Percentiles rank a stretch among this genome's conserved stretches.
These are phyloP conservation scores for Ailanthus altissimus DNA, from an alignment of 345 rosid species.

Conservation along the genomic window DNA sequence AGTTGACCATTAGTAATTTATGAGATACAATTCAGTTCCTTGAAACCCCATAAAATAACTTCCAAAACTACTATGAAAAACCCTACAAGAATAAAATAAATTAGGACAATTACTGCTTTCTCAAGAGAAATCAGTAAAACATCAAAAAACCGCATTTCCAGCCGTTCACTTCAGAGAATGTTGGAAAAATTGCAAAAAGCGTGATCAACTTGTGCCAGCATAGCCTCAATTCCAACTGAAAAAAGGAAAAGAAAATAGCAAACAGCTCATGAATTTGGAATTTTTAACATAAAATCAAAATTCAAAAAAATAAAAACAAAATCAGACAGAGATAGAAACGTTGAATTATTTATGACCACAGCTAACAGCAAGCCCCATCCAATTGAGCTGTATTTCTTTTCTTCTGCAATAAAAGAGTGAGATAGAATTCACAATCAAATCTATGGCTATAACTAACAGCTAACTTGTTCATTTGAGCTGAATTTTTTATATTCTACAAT, in stretches of 20 bases:
- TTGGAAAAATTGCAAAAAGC: not conserved
- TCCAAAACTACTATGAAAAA: not conserved
- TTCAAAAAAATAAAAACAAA: not conserved
- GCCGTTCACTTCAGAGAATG: slow-evolving; percentile 25
- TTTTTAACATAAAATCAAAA: not conserved
- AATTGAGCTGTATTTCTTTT: not conserved
- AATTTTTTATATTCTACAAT: not conserved
- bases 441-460: not conserved
- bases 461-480: not conserved
- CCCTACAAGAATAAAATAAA: slow-evolving; percentile 2
- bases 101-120: slow-evolving; percentile 58
- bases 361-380: not conserved
- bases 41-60: not conserved
- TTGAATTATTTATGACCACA: not conserved
- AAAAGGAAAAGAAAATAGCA: not conserved
- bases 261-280: not conserved
- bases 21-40: not conserved
- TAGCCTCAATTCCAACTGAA: slow-evolving; percentile 18
- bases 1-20: not conserved
- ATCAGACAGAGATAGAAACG: not conserved
- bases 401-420: not conserved
- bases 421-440: not conserved
- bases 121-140: slow-evolving; percentile 90
- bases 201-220: slow-evolving; percentile 20
- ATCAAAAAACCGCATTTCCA: slow-evolving; percentile 77